Base-by-base conservation (phyloP, 1,284 basidiomycete species). In the Ustilago tritici region DNA sequence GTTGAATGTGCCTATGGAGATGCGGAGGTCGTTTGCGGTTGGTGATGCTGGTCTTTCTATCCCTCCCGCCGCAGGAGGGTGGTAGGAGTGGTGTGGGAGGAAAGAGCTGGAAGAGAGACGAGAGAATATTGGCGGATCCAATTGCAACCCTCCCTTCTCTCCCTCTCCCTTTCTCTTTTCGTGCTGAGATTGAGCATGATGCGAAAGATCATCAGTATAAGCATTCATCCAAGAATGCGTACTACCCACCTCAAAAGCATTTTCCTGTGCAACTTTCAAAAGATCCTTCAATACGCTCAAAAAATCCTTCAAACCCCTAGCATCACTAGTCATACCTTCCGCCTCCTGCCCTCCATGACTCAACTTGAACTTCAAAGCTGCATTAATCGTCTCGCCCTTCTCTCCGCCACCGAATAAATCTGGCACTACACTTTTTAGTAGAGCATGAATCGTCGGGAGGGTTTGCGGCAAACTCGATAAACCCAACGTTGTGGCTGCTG, bases 1-100 rank as follows among this genome's bases (percentile, higher is more conserved):
- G 52, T 80, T 80, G 66, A 75, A 80, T 0, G 71, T 78, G 31
- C 71, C 75, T 2, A 74, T 41, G 4, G 63, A 60, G 35, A 80
- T 54, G 40, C 76, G 67, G n/a, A 80, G 59, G 52, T 80, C 78
- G 47, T 67, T 54, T 23, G 56, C n/a, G 15, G 75, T 61, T 11
- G 78, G 78, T 15, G 74, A 71, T 0, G 63, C 52, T 1, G 75
- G 71, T 46, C 78, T 49, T 23, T 55, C 34, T 2, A 28, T n/a
- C n/a, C 43, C 43, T 15, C n/a, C 17, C 7, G 17, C 43, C n/a
- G 43, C 7, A 7, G 17, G n/a, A 11, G 3, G 19, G 35, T 15
- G 7, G 38, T n/a, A 59, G 6, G 14, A 50, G 12, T 3, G 54
- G 49, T 23, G 35, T 3, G 70, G 61, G 4, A 64, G 55, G 47